Evolutionary conservation across 192 early-diverging fungal genomes (phyloP), one percentile per base, ranked within the genome.

Genomic region (Dissophora globulifera): DNA sequence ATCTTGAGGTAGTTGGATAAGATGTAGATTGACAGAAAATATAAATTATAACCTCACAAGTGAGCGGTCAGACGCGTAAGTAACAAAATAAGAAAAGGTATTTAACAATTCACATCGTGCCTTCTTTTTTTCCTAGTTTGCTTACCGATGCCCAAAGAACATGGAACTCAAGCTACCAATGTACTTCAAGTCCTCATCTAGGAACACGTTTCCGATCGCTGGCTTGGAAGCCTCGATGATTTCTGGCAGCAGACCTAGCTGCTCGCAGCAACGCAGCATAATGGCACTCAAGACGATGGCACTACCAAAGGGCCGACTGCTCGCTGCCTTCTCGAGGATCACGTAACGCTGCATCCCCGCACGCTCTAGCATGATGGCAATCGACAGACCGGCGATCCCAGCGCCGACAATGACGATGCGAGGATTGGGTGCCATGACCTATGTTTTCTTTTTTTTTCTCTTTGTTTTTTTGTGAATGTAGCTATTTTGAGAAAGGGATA

Each of bases 71-170:
- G n/a, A n/a, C n/a, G n/a, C n/a, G n/a, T n/a, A n/a, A n/a, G n/a
- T n/a, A n/a, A n/a, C n/a, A n/a, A n/a, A n/a, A n/a, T n/a, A n/a
- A n/a, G n/a, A n/a, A n/a, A n/a, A n/a, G n/a, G n/a, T n/a, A n/a
- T n/a, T n/a, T n/a, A n/a, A n/a, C n/a, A n/a, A n/a, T n/a, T n/a
- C n/a, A n/a, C n/a, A n/a, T n/a, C n/a, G n/a, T n/a, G n/a, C n/a
- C n/a, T n/a, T n/a, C n/a, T n/a, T n/a, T n/a, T n/a, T n/a, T n/a
- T n/a, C n/a, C n/a, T n/a, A n/a, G 8, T 15, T 20, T 7, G 31
- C 63, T 22, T 53, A 69, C 67, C 67, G 48, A 45, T 69, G 47
- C 22, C 67, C 68, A 20, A 70, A 47, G 51, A 70, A 70, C 25
- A 54, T 43, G 12, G 50, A 38, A 1, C 42, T 42, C 30, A 70